phyloP scores from a whole-genome alignment of 2,329 filamentous ascomycete species.

The Decorospora gaudefroyi region DNA sequence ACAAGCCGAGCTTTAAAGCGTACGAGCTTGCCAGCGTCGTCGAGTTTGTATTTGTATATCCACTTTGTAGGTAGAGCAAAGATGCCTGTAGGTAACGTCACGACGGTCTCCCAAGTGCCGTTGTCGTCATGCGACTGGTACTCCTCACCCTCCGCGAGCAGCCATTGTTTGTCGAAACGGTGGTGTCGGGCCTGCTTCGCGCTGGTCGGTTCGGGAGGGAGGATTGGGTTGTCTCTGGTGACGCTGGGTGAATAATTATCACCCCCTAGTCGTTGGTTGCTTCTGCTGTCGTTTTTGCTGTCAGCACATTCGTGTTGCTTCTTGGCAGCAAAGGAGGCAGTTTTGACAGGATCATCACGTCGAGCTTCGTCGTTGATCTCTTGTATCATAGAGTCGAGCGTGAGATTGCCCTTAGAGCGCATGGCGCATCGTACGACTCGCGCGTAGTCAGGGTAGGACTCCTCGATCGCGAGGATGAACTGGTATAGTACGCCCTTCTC shows the following conservation, averaged over 20 bases:
- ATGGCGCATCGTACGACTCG: background rate
- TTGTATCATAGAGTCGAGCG: background rate
- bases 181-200: background rate
- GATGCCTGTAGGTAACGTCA: background rate
- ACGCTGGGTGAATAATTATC: background rate
- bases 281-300: background rate
- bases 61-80: background rate
- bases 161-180: background rate
- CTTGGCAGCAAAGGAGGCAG: background rate
- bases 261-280: background rate
- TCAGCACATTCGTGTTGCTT: background rate
- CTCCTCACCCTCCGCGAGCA: background rate
- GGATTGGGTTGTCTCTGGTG: constrained; percentile 1
- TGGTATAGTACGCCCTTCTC: background rate
- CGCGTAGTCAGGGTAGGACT: background rate
- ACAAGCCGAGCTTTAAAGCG: background rate
- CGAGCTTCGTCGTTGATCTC: background rate
- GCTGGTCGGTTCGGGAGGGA: constrained; percentile 1
- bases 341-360: background rate
- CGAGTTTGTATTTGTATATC: background rate
- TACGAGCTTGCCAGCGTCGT: background rate
- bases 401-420: background rate
- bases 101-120: background rate
- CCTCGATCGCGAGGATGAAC: background rate
- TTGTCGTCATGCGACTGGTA: background rate